These are phyloP conservation scores for Dioscorea dumetorum DNA, from an alignment of 106 monocot genomes.

Conservation along the genomic window DNA sequence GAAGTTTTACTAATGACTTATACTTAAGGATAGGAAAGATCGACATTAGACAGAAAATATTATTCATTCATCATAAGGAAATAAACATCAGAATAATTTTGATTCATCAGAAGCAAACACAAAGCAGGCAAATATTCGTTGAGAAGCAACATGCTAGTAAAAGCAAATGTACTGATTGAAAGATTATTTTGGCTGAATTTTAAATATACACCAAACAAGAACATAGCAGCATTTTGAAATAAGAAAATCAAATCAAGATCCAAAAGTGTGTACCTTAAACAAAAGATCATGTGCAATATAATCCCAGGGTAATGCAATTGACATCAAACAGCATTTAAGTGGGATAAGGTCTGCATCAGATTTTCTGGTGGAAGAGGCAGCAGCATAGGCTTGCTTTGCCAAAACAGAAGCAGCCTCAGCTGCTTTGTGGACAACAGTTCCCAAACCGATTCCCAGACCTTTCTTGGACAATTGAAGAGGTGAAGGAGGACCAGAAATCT, in stretches of 20 bases:
- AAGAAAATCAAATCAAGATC: neutral
- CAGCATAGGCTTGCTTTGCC: conserved; percentile 78
- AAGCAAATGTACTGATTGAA: neutral
- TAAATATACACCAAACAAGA: neutral
- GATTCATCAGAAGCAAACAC: neutral
- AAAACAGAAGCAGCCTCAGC: conserved; percentile 71
- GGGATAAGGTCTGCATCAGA: conserved; percentile 45
- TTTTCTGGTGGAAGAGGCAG: conserved; percentile 36
- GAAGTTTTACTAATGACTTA: neutral
- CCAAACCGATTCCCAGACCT: conserved; percentile 41
- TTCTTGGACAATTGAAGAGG: conserved; percentile 45
- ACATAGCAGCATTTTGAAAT: neutral
- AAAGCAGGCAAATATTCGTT: neutral
- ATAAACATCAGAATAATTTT: neutral
- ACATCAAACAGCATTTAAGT: conserved; percentile 93
- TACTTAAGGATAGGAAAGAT: neutral
- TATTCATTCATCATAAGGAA: neutral
- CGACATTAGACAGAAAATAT: neutral
- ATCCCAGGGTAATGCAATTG: conserved; percentile 92
- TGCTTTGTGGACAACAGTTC: conserved; percentile 63
- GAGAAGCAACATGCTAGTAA: neutral
- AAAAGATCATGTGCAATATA: conserved; percentile 82
- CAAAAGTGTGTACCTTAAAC: conserved; percentile 54
- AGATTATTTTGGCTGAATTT: neutral
- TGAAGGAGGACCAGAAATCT: conserved; percentile 38